phyloP scores from a whole-genome alignment of 352 stramenopile genomes.

The Phytopythium oedochilum region DNA sequence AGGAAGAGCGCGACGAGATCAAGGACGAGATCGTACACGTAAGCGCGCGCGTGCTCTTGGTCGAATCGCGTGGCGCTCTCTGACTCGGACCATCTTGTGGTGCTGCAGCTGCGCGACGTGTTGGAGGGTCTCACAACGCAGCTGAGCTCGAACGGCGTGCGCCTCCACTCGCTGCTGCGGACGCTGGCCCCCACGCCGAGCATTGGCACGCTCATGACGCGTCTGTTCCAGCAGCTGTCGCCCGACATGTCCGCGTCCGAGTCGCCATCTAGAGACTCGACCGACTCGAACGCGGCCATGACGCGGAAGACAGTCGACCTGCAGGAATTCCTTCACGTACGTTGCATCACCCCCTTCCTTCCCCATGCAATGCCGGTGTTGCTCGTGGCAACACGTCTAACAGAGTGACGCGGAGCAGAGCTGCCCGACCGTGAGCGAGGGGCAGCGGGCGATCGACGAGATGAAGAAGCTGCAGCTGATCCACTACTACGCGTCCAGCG shows the following conservation, averaged over 20 bases:
- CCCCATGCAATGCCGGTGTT: too few relatives aligned
- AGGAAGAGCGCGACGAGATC: slow-evolving; percentile 52
- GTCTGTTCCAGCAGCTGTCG: slow-evolving; percentile 66
- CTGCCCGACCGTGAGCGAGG: slow-evolving; percentile 70
- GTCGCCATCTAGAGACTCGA: slow-evolving; percentile 2
- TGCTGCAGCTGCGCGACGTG: slow-evolving; percentile 40
- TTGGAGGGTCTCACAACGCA: slow-evolving; percentile 48
- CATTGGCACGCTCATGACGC: slow-evolving; percentile 71
- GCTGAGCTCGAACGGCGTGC: slow-evolving; percentile 43
- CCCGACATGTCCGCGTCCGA: slow-evolving; percentile 14
- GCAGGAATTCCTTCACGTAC: slow-evolving; percentile 58
- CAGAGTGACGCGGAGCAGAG: slow-evolving; percentile 25
- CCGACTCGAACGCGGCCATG: slow-evolving; percentile 13
- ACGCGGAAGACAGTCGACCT: slow-evolving; percentile 59
- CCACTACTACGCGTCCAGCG: slow-evolving; percentile 77
- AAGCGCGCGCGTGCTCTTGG: slow-evolving; percentile 5
- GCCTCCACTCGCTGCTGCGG: slow-evolving; percentile 59
- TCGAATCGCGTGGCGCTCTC: not conserved
- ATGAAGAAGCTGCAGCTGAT: slow-evolving; percentile 80
- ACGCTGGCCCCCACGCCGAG: slow-evolving; percentile 51
- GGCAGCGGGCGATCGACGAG: slow-evolving; percentile 59
- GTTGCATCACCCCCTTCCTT: slow-evolving; percentile 3
- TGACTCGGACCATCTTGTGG: slow-evolving; percentile 2
- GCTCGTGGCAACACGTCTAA: not conserved
- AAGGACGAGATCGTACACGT: slow-evolving; percentile 58